These are phyloP conservation scores for Calonectria pseudoreteaudii DNA, from an alignment of 2,329 filamentous ascomycete species.

Conservation along the genomic window DNA sequence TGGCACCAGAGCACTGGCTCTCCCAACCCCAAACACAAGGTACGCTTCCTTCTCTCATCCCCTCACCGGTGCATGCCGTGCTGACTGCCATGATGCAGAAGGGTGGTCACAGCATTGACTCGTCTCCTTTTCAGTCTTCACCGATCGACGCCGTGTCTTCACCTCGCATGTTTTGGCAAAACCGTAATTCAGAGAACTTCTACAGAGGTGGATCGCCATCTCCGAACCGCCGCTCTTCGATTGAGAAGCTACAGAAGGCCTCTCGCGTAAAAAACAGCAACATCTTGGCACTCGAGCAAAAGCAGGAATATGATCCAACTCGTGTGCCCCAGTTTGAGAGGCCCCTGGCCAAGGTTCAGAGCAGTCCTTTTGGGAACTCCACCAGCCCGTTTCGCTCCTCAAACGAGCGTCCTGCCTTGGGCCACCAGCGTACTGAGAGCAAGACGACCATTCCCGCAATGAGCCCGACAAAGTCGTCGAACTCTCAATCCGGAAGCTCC, in stretches of 20 bases:
- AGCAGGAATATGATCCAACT: slow-evolving; percentile 90
- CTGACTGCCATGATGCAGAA: slow-evolving; percentile 64
- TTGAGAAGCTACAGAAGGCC: slow-evolving; percentile 94
- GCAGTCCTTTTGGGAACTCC: slow-evolving; percentile 74
- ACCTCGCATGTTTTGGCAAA: slow-evolving; percentile 92
- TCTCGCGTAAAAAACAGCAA: slow-evolving; percentile 98
- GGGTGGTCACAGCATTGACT: slow-evolving; percentile 76
- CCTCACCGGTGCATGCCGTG: slow-evolving; percentile 29
- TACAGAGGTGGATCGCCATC: slow-evolving; percentile 73
- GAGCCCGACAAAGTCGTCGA: slow-evolving; percentile 63
- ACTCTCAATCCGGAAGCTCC: slow-evolving; percentile 49
- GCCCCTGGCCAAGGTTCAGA: slow-evolving; percentile 81
- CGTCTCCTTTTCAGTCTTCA: slow-evolving; percentile 87
- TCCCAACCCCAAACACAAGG: slow-evolving; percentile 53
- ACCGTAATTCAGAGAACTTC: slow-evolving; percentile 80
- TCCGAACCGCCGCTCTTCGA: slow-evolving; percentile 85
- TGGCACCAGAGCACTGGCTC: slow-evolving; percentile 78
- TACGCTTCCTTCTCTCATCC: slow-evolving; percentile 35
- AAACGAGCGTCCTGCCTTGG: slow-evolving; percentile 53
- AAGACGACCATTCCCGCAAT: slow-evolving; percentile 69
- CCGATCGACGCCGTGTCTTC: slow-evolving; percentile 77
- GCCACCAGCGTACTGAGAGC: slow-evolving; percentile 63
- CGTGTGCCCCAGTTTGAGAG: slow-evolving; percentile 83
- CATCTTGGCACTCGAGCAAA: slow-evolving; percentile 93
- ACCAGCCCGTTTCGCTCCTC: slow-evolving; percentile 67